These are phyloP conservation scores for Toxoplasma gondii DNA, from an alignment of 169 alveolate genomes.

Conservation along the genomic window DNA sequence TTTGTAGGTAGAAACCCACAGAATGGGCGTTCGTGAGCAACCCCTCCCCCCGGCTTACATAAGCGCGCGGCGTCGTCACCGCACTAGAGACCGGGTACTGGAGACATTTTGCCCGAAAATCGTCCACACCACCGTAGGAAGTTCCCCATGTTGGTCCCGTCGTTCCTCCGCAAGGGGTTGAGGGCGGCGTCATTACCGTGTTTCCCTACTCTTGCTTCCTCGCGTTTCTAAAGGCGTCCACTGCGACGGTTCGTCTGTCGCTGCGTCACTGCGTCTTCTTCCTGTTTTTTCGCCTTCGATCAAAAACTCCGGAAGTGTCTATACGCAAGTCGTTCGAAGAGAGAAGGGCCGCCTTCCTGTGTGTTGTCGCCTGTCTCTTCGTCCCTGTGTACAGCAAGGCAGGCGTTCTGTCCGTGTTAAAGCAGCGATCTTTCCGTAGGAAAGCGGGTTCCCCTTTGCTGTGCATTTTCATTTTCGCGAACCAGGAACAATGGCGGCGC, in stretches of 20 bases:
- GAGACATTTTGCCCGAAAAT: neutral
- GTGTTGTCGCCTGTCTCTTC: neutral
- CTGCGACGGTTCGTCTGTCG: neutral
- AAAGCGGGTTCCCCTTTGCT: no score
- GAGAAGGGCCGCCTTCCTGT: no score
- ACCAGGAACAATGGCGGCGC: conserved; percentile 1
- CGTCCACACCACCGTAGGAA: neutral
- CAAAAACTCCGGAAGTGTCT: neutral
- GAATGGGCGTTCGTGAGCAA: no score
- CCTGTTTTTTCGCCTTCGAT: neutral
- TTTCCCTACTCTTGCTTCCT: neutral
- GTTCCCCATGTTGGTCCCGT: neutral
- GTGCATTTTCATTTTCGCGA: no score
- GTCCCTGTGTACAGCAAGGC: neutral
- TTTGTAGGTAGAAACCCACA: neutral
- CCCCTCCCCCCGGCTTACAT: neutral
- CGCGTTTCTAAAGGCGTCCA: neutral
- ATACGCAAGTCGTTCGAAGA: neutral
- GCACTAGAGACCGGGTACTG: neutral
- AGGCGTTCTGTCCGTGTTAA: neutral
- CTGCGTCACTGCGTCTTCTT: neutral
- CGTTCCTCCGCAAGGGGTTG: neutral
- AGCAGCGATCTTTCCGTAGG: no score
- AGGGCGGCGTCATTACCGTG: neutral
- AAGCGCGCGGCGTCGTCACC: neutral